Evolutionary conservation across 2,329 filamentous ascomycete species (phyloP).

Genomic region (Aspergillus ochraceoroseus): DNA sequence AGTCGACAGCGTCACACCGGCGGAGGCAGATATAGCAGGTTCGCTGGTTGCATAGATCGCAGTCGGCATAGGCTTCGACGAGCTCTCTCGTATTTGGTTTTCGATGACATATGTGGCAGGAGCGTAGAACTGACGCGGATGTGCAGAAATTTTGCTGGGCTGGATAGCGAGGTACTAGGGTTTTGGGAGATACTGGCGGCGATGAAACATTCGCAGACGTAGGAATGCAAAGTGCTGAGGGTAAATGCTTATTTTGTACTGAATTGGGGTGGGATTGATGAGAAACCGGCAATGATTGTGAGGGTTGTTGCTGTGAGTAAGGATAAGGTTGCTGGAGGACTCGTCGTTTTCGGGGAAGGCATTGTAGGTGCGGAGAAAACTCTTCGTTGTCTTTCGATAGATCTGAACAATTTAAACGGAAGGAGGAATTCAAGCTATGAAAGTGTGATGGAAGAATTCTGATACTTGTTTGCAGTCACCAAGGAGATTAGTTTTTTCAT

Average conservation of each 20-base stretch:
- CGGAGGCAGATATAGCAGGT: constrained; percentile 43
- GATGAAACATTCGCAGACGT: constrained; percentile 12
- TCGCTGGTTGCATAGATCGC: constrained; percentile 37
- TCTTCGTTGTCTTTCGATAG: constrained; percentile 13
- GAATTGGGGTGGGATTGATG: constrained; percentile 4
- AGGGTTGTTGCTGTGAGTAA: constrained; percentile 14
- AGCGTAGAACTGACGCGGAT: constrained; percentile 31
- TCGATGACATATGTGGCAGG: constrained; percentile 43
- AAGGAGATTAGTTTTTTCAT: background rate
- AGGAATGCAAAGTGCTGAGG: constrained; percentile 9
- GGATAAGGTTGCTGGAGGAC: constrained; percentile 18
- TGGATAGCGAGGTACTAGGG: constrained; percentile 24
- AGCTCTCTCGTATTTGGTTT: constrained; percentile 39
- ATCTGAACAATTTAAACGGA: constrained; percentile 15
- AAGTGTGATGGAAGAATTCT: constrained; percentile 17
- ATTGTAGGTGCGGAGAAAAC: constrained; percentile 10
- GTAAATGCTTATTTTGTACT: constrained; percentile 5
- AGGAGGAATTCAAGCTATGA: constrained; percentile 16
- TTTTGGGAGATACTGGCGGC: constrained; percentile 28
- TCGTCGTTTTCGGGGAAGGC: constrained; percentile 17
- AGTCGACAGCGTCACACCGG: constrained; percentile 35
- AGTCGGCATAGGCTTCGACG: constrained; percentile 42
- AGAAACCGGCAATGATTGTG: constrained; percentile 3
- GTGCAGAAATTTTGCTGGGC: constrained; percentile 18
- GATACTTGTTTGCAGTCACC: constrained; percentile 1